Conservation (phyloP, 179 eudicot species). For the Amaranthus tricolor region DNA sequence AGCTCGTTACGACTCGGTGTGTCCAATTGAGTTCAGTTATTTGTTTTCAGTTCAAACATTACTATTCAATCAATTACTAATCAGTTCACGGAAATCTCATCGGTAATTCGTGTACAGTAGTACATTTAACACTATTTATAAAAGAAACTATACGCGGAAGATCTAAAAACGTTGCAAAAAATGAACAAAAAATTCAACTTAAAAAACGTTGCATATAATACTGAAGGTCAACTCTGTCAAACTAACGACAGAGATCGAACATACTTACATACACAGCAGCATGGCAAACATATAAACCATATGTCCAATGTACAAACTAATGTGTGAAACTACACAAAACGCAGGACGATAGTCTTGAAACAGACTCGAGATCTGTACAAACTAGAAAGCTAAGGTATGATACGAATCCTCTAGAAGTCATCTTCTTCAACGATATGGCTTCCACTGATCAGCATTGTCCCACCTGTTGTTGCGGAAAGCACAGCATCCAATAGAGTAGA, state of each 20-base stretch:
- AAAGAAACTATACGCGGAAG: no score
- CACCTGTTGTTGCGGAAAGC: conserved; percentile 83
- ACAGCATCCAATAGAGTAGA: conserved; percentile 85
- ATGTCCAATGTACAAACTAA: conserved; percentile 2
- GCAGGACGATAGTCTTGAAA: background rate
- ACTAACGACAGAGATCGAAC: background rate
- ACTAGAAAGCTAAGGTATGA: conserved; percentile 1
- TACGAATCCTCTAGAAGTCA: background rate
- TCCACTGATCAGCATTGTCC: conserved; percentile 36
- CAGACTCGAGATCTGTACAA: conserved; percentile 26
- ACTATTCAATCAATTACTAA: no score
- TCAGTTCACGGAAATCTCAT: no score
- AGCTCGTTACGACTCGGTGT: no score
- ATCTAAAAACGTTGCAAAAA: no score
- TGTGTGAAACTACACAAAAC: background rate
- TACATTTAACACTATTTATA: no score
- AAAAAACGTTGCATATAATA: no score
- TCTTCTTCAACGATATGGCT: conserved; percentile 29
- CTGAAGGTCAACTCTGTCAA: background rate
- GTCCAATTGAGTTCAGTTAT: no score
- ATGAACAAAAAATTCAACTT: no score
- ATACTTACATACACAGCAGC: conserved; percentile 24
- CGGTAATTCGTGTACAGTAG: no score
- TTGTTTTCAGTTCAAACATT: no score
- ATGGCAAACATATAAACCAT: conserved; percentile 7